phyloP scores from a whole-genome alignment of 176 grass and related monocot genomes.

The Hsuehochloa calcarea region DNA sequence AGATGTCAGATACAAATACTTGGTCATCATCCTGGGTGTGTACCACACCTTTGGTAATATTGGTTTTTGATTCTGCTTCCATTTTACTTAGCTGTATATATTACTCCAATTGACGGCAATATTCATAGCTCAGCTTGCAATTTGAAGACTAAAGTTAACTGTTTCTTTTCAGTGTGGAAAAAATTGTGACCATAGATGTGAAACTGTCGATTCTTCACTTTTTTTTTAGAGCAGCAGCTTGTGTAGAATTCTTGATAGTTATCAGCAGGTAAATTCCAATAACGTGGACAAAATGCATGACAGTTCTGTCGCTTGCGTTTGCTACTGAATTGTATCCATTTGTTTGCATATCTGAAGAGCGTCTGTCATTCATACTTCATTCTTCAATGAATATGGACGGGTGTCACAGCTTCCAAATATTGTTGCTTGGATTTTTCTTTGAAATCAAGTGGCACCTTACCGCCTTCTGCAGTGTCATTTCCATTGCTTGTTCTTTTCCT shows the following conservation, averaged over 20 bases:
- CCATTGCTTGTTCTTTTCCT: background rate
- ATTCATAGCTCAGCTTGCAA: constrained; percentile 41
- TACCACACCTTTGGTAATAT: background rate
- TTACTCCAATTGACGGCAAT: constrained; percentile 24
- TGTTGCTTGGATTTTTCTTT: background rate
- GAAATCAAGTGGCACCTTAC: background rate
- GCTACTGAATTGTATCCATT: background rate
- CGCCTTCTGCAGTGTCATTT: background rate
- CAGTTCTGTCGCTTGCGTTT: background rate
- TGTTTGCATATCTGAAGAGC: background rate
- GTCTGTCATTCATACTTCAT: background rate
- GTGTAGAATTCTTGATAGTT: background rate
- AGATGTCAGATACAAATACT: constrained; percentile 26
- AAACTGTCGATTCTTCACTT: background rate
- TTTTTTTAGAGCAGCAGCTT: background rate
- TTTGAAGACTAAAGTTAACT: background rate
- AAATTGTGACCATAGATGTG: background rate
- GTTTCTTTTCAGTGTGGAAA: background rate
- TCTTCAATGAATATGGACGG: background rate
- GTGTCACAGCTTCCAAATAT: background rate
- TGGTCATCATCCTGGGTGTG: constrained; percentile 21
- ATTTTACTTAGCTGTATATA: constrained; percentile 41
- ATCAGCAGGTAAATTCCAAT: background rate
- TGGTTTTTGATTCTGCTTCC: background rate
- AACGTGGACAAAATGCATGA: background rate